Conservation (phyloP, 2,329 filamentous ascomycete genomes). For the Colletotrichum cereale region DNA sequence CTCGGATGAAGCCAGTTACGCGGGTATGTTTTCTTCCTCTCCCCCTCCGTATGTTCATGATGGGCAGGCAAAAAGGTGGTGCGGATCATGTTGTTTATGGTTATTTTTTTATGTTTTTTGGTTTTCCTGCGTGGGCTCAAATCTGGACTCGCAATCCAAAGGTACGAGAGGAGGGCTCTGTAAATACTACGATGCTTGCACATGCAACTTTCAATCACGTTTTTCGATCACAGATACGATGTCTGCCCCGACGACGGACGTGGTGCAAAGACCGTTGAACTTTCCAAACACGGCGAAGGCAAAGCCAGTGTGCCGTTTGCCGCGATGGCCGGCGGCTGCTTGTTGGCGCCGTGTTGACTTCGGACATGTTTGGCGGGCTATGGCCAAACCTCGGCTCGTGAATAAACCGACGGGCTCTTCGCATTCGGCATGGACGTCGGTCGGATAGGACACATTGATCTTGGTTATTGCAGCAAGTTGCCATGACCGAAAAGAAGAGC, state of each 20-base stretch:
- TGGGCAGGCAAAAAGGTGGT: slow-evolving; percentile 33
- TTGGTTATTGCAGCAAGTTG: neutral
- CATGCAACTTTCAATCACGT: slow-evolving; percentile 15
- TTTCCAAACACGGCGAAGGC: neutral
- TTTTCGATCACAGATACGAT: slow-evolving; percentile 2
- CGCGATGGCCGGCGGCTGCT: neutral
- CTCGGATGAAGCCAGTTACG: slow-evolving; percentile 16
- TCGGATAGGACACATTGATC: neutral
- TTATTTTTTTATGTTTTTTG: neutral
- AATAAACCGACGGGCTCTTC: neutral
- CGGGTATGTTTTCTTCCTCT: slow-evolving; percentile 22
- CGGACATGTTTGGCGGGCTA: too few relatives aligned
- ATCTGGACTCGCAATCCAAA: neutral
- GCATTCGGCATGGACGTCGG: neutral
- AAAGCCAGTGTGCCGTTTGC: neutral
- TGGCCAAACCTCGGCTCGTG: neutral
- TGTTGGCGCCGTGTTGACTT: neutral
- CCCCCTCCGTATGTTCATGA: slow-evolving; percentile 22
- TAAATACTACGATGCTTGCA: slow-evolving; percentile 22
- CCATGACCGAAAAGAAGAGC: neutral
- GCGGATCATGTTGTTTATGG: slow-evolving; percentile 1
- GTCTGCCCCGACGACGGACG: neutral
- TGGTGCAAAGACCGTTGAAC: too few relatives aligned
- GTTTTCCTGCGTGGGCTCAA: neutral
- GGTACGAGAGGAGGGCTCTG: neutral